Base-by-base conservation (phyloP, 371 early-diverging fungal genomes). In the Rhizomucor pusillus region DNA sequence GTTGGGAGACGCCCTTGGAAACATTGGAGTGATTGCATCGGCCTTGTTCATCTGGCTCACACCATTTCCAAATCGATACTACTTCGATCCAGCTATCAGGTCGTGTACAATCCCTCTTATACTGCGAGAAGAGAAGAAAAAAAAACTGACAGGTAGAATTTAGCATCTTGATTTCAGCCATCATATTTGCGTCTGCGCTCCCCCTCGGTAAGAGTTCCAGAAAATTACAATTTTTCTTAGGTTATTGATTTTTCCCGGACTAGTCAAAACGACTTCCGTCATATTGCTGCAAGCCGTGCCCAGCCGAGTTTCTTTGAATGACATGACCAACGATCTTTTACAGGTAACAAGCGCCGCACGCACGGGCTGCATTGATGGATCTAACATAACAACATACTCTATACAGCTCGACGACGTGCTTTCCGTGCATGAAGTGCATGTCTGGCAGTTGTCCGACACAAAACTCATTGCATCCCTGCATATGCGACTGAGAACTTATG, bases 1-100 rank as follows among this genome's bases (percentile, higher is more conserved):
- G 22, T 63, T 95, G 20, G 97, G 99, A 35, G 99, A 98, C 73
- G 88, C 93, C 10, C 74, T 97, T n/a, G 94, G 93, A 29, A 91
- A 91, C 46, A 70, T 95, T 19, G 99, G 92, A 7, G 97, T 97
- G 10, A 92, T 98, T 52, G 71, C 85, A 37, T 83, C 90, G 29
- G 87, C 91, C 0, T 65, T 93, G 49, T 80, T 96, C 54, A 90
- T 92, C 33, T 90, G 88, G 84, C 74, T 88, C 39, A 81, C 86
- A 0, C 61, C 72, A 12, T 86, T 78, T 24, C 48, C 59, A 1
- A 90, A 90, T 90, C 68, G 84, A 35, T 85, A 75, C 53, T 91
- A 91, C 71, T 71, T 87, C 66, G 96, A 94, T 66, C 94, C 95
- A 35, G 24, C 78, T 40, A 67, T 81, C 19, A 78, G 70, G 70